Evolutionary conservation across 805 yeast species (phyloP), one percentile per base, ranked within the genome.

Genomic region (Schwanniomyces sp.): DNA sequence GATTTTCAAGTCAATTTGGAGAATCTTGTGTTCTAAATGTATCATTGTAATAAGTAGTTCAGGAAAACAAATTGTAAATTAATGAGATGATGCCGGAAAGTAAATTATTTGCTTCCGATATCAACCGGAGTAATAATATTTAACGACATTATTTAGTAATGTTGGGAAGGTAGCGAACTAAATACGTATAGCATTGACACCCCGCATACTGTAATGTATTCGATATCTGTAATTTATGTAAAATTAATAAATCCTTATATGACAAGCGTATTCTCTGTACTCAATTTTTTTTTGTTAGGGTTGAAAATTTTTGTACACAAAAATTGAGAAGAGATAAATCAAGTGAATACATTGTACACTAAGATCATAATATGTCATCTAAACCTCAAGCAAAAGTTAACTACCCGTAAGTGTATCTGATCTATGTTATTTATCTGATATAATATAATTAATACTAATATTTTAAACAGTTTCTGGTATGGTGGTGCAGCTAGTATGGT

Each of bases 401-500:
- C 17, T 47, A 47, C 34, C 51, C 51, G 51, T 47, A 47, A 17
- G 51, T 44, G 5, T n/a, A n/a, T n/a, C 17, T 36, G 3, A 36
- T 14, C 40, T 36, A 16, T 14, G 16, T 11, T 18, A 16, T 32
- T 5, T 11, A 29, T 11, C 34, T n/a, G 24, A 21, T 29, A 29
- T 4, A 4, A 4, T 3, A 4, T 18, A 24, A 7, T 21, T 14
- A 5, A 5, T 37, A 39, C 41, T 39, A 39, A 39, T 24, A 39
- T n/a, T 39, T 7, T 29, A 17, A 37, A 17, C n/a, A 71, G 75
- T 30, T 81, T 82, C 61, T 81, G 85, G 85, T 80, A 81, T 53
- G 86, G 85, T 40, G 89, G 90, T 47, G 84, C 81, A 12, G 81
- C 87, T 12, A 84, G 88, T 48, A 80, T 81, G 74, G 76, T 77